Evolutionary conservation across 768 basidiomycete genomes (phyloP), one percentile per base, ranked within the genome.

Genomic region (Lactarius indigo): DNA sequence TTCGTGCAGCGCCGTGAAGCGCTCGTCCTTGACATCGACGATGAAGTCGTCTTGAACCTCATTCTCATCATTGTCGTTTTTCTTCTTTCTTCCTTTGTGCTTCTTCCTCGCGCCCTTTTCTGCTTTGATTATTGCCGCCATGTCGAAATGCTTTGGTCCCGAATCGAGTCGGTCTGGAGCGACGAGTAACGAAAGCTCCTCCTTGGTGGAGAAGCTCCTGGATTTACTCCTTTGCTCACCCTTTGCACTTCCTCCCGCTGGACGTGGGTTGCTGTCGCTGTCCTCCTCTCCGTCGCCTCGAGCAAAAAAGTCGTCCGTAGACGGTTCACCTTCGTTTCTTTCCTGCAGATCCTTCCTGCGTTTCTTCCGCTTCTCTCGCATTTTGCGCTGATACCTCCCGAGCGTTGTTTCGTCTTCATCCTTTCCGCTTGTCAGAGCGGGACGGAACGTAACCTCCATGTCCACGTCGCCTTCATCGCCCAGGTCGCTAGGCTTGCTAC

Each of bases 401-500:
- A 98, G 77, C 1, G 94, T 92, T 5, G 91, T 98, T 79, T 96
- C 89, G n/a, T 92, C 85, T 23, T 75, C 79, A 70, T 81, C 83
- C 65, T 76, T 77, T 68, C 76, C 74, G 58, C 81, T 84, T 64
- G 81, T 87, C 44, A 98, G 79, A 5, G 89, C 96, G 2, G 97
- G 93, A 18, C 85, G 88, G 76, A 99, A 98, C 0, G 96, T 98
- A 73, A 99, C 90, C 78, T 98, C 90, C 91, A 99, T 91, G 64
- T 95, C 93, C 10, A 88, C 83, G 70, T 89, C 87, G 54, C 77
- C 80, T 47, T 74, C 79, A 47, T 75, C 78, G 18, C 76, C 73
- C 33, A 72, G 74, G 35, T 75, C 80, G 3, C 76, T 78, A 3
- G 41, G 31, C 30, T 79, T 79, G 55, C 74, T 76, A 31, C 79